Evolutionary conservation across 2,329 filamentous ascomycete species (phyloP).

Genomic region (Akanthomyces dipterigenus): DNA sequence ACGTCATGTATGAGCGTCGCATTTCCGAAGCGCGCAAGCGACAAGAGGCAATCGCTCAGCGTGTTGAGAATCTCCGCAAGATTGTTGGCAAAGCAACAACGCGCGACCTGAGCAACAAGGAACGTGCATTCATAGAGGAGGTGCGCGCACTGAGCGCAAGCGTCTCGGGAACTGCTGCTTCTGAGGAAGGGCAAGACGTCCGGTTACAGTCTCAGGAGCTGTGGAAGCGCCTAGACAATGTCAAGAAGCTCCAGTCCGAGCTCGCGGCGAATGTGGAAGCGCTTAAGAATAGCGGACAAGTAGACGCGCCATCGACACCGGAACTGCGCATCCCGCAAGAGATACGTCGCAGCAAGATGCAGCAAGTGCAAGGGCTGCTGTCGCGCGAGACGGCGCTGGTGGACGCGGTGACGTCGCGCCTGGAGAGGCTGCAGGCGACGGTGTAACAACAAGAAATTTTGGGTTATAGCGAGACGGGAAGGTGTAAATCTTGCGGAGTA

Average conservation of each 20-base stretch:
- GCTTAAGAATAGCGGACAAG: slow-evolving; percentile 28
- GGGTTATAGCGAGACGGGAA: slow-evolving; percentile 6
- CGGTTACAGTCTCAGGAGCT: slow-evolving; percentile 40
- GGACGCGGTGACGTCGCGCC: slow-evolving; percentile 55
- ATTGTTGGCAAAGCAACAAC: slow-evolving; percentile 34
- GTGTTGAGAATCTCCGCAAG: slow-evolving; percentile 53
- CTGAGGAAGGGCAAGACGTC: slow-evolving; percentile 24
- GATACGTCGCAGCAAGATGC: slow-evolving; percentile 56
- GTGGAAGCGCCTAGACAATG: slow-evolving; percentile 51
- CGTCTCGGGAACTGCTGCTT: slow-evolving; percentile 31
- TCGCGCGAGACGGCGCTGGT: slow-evolving; percentile 62
- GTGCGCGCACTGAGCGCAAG: slow-evolving; percentile 48
- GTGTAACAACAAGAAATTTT: slow-evolving; percentile 18
- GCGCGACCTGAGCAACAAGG: slow-evolving; percentile 38
- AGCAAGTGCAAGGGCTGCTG: slow-evolving; percentile 55
- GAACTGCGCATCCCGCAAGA: slow-evolving; percentile 51
- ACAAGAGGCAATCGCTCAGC: slow-evolving; percentile 49
- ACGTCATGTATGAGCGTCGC: slow-evolving; percentile 52
- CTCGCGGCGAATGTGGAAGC: slow-evolving; percentile 45
- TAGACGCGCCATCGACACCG: slow-evolving; percentile 25
- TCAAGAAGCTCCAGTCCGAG: slow-evolving; percentile 46
- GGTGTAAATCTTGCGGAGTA: slow-evolving; percentile 6
- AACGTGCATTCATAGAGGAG: slow-evolving; percentile 39
- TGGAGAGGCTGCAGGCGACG: slow-evolving; percentile 48
- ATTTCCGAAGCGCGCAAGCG: slow-evolving; percentile 47